Evolutionary conservation across 164 flowering plant species (phyloP).

Genomic region (Cinnamomum micranthum): DNA sequence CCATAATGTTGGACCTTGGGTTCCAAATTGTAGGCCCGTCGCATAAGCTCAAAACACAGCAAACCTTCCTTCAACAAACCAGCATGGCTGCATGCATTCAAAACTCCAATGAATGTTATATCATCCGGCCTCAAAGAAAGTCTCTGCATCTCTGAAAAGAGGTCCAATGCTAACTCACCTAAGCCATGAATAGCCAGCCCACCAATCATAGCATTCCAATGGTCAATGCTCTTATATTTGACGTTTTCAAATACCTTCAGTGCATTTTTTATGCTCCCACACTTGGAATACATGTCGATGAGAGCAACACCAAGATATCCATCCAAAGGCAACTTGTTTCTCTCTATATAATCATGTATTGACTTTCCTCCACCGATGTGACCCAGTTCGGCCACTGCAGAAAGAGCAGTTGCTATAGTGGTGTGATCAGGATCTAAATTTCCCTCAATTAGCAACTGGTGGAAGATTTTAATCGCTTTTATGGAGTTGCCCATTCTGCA

Average conservation of each 20-base stretch:
- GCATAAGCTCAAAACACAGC: conserved; percentile 61
- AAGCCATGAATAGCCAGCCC: conserved; percentile 68
- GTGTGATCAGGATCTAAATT: conserved; percentile 42
- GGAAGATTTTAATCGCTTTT: conserved; percentile 52
- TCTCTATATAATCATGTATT: conserved; percentile 42
- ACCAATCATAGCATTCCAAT: conserved; percentile 78
- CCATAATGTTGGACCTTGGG: conserved; percentile 75
- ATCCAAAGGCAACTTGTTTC: conserved; percentile 23
- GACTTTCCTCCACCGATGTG: conserved; percentile 35
- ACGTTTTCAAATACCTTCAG: conserved; percentile 36
- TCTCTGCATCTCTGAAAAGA: conserved; percentile 52
- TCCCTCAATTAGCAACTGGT: conserved; percentile 25
- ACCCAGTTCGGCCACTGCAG: conserved; percentile 57
- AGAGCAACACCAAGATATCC: conserved; percentile 61
- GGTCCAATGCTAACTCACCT: conserved; percentile 52
- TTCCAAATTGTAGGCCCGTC: conserved; percentile 39
- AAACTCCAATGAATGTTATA: conserved; percentile 59
- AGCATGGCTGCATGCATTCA: conserved; percentile 68
- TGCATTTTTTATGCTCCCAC: conserved; percentile 57
- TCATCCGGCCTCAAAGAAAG: conserved; percentile 54
- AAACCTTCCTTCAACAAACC: conserved; percentile 67
- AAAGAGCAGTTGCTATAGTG: conserved; percentile 43
- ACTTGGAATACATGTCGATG: conserved; percentile 74
- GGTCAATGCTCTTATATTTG: conserved; percentile 37
- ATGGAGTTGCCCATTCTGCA: conserved; percentile 36